Conservation (phyloP, 2,329 filamentous ascomycete genomes). For the Aspergillus sp. region DNA sequence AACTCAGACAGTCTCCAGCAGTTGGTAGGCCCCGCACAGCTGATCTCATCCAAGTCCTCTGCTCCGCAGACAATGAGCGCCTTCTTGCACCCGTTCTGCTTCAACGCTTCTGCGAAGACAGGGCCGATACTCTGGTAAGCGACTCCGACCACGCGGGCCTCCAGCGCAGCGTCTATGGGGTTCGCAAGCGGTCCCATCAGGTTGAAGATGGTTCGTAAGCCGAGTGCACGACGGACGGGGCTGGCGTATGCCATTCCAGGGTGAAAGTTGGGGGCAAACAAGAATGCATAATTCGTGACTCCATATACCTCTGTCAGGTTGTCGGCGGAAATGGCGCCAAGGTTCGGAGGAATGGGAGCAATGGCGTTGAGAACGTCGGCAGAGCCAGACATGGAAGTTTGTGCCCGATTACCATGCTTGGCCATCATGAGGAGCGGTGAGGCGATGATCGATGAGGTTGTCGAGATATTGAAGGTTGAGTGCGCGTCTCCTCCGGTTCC, state of each 20-base stretch:
- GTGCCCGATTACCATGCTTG: constrained; percentile 95
- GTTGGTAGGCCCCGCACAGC: constrained; percentile 80
- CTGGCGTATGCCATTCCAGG: constrained; percentile 90
- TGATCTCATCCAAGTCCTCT: constrained; percentile 94
- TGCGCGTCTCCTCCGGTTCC: constrained; percentile 95
- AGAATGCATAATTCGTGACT: constrained; percentile 84
- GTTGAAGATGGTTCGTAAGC: constrained; percentile 97
- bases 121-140: constrained; percentile 82
- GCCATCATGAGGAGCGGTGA: constrained; percentile 80
- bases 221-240: constrained; percentile 79
- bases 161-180: constrained; percentile 77
- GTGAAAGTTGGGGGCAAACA: constrained; percentile 95
- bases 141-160: constrained; percentile 91
- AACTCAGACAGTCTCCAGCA: constrained; percentile 76
- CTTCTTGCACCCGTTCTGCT: constrained; percentile 72
- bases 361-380: constrained; percentile 84
- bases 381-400: constrained; percentile 91
- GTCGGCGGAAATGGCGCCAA: constrained; percentile 68
- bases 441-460: constrained; percentile 87
- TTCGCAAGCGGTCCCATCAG: constrained; percentile 90
- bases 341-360: constrained; percentile 67
- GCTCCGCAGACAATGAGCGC: constrained; percentile 88
- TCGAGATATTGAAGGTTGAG: constrained; percentile 98
- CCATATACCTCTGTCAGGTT: constrained; percentile 73
- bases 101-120: constrained; percentile 82